Conservation (phyloP, 2,329 filamentous ascomycete genomes). For the Cladophialophora yegresii region DNA sequence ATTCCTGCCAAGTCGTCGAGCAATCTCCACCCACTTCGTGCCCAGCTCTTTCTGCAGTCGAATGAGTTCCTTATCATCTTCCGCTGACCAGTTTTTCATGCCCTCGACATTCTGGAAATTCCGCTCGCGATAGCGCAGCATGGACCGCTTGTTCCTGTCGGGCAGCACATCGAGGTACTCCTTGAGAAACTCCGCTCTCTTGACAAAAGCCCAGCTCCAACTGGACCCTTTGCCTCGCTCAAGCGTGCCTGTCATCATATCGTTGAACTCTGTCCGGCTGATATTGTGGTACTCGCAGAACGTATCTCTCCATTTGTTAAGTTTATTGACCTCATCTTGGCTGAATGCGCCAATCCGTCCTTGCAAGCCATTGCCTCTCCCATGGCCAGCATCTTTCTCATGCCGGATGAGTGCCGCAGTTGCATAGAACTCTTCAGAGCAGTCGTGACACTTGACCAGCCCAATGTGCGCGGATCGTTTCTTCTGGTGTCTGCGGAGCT, state of each 20-base stretch:
- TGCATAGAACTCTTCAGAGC: slow-evolving; percentile 24
- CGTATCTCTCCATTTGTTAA: slow-evolving; percentile 31
- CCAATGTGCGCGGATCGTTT: slow-evolving; percentile 19
- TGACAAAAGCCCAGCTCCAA: slow-evolving; percentile 33
- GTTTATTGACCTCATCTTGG: slow-evolving; percentile 27
- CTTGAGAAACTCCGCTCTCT: slow-evolving; percentile 44
- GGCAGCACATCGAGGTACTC: slow-evolving; percentile 43
- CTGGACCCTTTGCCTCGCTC: slow-evolving; percentile 10
- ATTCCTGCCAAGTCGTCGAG: slow-evolving; percentile 43
- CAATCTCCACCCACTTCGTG: slow-evolving; percentile 44
- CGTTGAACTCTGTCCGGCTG: slow-evolving; percentile 32
- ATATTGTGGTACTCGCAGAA: slow-evolving; percentile 35
- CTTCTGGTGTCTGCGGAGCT: slow-evolving; percentile 19
- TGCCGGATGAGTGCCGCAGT: slow-evolving; percentile 23
- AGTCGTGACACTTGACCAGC: slow-evolving; percentile 19
- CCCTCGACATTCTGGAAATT: slow-evolving; percentile 47
- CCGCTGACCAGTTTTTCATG: slow-evolving; percentile 44
- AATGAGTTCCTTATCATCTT: slow-evolving; percentile 47
- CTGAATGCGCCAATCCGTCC: slow-evolving; percentile 30
- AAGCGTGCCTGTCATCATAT: slow-evolving; percentile 36
- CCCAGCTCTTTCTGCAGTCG: slow-evolving; percentile 40
- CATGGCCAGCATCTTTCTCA: slow-evolving; percentile 28
- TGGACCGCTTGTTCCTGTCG: slow-evolving; percentile 43
- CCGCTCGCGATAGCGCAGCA: slow-evolving; percentile 47
- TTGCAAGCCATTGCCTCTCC: slow-evolving; percentile 16